Evolutionary conservation across 2,329 filamentous ascomycete genomes (phyloP).

Genomic region (Hypoxylon sp.): DNA sequence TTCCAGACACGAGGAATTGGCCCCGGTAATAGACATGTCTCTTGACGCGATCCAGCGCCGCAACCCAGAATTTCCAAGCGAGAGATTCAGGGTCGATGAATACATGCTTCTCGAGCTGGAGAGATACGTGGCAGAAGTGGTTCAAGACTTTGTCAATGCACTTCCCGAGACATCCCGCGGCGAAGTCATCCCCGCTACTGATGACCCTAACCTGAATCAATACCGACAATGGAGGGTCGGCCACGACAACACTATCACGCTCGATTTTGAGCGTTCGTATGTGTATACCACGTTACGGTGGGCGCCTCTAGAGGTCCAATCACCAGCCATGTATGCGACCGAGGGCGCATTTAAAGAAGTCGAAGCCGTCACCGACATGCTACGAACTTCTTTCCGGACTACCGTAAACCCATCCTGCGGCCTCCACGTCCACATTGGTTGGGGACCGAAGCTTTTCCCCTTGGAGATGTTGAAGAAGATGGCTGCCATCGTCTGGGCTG

Average conservation of each 20-base stretch:
- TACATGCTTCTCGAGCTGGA: not conserved
- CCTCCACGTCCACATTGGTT: constrained; percentile 42
- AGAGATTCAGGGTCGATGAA: not conserved
- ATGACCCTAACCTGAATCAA: not conserved
- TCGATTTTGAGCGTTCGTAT: not conserved
- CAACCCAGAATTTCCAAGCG: not conserved
- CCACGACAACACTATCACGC: not conserved
- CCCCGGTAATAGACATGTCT: constrained; percentile 14
- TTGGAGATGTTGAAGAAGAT: constrained; percentile 22
- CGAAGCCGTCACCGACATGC: constrained; percentile 29
- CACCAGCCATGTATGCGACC: constrained; percentile 20
- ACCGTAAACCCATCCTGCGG: constrained; percentile 28
- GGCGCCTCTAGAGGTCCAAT: not conserved
- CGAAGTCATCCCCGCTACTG: not conserved
- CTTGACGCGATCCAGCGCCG: not conserved
- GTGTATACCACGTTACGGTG: not conserved
- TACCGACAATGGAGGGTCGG: constrained; percentile 11
- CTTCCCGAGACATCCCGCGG: constrained; percentile 16
- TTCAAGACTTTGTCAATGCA: not conserved
- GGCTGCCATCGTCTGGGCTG: constrained; percentile 33
- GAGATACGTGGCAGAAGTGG: not conserved
- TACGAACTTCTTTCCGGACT: constrained; percentile 27
- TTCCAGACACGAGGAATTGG: not conserved
- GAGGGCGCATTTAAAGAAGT: constrained; percentile 17
- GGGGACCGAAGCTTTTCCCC: constrained; percentile 8